phyloP scores from a whole-genome alignment of 2,329 filamentous ascomycete species.

The Pseudocercospora musae region DNA sequence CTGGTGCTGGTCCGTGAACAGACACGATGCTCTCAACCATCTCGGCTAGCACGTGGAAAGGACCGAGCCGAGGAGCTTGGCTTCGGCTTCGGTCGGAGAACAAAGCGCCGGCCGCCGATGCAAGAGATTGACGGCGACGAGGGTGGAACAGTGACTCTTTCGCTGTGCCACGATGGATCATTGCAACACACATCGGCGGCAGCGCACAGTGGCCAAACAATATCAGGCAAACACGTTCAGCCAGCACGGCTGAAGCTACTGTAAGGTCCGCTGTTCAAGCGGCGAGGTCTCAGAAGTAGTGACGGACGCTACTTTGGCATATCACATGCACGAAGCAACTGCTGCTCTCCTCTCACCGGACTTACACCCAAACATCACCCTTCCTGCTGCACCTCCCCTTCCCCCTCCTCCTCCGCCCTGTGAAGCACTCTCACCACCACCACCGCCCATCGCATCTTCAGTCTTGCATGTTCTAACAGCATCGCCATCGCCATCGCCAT shows the following conservation, averaged over 20 bases:
- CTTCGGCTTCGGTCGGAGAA: not conserved
- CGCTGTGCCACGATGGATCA: too few species aligned
- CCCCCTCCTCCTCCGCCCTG: not conserved
- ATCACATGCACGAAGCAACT: not conserved
- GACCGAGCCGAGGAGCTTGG: not conserved
- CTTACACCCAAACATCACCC: not conserved
- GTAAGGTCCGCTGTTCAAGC: too few species aligned
- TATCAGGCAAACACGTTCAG: not conserved
- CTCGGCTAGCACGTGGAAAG: too few species aligned
- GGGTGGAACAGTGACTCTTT: not conserved
- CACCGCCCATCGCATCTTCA: not conserved
- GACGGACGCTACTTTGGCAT: not conserved
- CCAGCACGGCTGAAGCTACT: not conserved
- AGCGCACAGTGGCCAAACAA: not conserved
- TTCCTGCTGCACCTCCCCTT: not conserved
- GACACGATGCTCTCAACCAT: too few species aligned
- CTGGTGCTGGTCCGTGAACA: too few species aligned
- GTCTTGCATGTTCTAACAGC: not conserved
- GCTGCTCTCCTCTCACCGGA: not conserved
- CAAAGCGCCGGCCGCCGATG: too few species aligned
- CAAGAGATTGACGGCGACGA: too few species aligned
- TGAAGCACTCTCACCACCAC: not conserved
- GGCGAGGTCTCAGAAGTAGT: not conserved
- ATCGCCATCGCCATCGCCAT: too few species aligned
- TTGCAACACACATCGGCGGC: not conserved